Evolutionary conservation across 257 asterid species (phyloP).

Genomic region (Solanum gracilifrons): DNA sequence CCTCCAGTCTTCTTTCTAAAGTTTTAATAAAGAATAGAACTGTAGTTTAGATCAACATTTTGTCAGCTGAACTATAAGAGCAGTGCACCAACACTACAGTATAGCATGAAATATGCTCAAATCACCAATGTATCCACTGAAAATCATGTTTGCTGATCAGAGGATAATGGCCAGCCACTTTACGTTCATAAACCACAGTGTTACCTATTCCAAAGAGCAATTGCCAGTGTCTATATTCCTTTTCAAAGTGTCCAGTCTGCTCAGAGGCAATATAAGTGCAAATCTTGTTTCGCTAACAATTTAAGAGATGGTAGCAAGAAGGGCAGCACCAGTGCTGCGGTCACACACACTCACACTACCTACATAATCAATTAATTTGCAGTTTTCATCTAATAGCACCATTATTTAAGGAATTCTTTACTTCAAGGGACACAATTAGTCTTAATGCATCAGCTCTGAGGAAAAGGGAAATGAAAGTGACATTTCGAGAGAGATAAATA

Average conservation of each 20-base stretch:
- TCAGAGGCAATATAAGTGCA: not conserved
- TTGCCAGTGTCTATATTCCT: not conserved
- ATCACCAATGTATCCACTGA: not conserved
- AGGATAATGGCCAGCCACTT: not conserved
- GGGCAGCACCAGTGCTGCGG: not conserved
- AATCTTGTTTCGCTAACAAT: not conserved
- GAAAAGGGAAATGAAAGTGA: not conserved
- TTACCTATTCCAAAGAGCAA: not conserved
- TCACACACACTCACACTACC: not conserved
- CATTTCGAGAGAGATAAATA: not conserved
- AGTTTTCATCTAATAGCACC: not conserved
- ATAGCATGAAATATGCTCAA: not conserved
- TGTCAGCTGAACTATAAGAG: not conserved
- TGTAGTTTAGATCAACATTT: not conserved
- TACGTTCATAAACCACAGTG: not conserved
- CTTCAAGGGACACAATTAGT: not conserved
- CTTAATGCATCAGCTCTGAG: not conserved
- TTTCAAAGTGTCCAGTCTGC: not conserved
- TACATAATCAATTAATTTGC: not conserved
- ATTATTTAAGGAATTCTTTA: not conserved
- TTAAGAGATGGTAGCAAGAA: not conserved
- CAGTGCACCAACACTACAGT: not conserved
- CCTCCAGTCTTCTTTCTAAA: constrained; percentile 97
- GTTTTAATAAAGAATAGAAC: constrained; percentile 3
- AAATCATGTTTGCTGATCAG: not conserved